These are phyloP conservation scores for Zygosaccharomyces bisporus DNA, from an alignment of 805 yeast genomes.

Conservation along the genomic window DNA sequence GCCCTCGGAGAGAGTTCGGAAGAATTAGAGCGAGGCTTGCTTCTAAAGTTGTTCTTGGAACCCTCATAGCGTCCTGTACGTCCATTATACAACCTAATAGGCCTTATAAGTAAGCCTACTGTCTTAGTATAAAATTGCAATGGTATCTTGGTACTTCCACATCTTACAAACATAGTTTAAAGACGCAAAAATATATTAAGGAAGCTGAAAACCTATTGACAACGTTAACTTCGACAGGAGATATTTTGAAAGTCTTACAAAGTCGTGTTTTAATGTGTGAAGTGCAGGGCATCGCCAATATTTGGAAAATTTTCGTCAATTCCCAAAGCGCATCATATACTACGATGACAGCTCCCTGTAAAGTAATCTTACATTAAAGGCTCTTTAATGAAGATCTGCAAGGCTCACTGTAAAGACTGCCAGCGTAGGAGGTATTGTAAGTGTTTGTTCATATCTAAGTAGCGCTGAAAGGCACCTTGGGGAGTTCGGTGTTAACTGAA, in stretches of 20 bases:
- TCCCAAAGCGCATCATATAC: not conserved
- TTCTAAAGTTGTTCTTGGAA: not conserved
- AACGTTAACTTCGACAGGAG: not conserved
- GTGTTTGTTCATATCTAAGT: not conserved
- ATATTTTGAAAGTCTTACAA: not conserved
- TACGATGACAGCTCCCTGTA: not conserved
- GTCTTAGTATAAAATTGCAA: not conserved
- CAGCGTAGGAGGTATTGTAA: not conserved
- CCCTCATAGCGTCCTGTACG: not conserved
- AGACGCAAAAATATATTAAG: not conserved
- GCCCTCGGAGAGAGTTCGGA: not conserved
- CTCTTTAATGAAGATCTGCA: not conserved
- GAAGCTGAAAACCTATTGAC: not conserved
- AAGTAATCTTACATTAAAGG: slow-evolving; percentile 1
- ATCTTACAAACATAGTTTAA: not conserved
- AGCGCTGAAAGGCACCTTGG: not conserved
- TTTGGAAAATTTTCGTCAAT: slow-evolving; percentile 6
- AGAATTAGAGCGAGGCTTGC: not conserved
- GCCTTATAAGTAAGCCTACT: not conserved
- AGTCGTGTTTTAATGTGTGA: not conserved
- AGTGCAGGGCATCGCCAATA: not conserved
- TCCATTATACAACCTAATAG: slow-evolving; percentile 3
- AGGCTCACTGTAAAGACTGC: not conserved
- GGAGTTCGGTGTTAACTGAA: slow-evolving; percentile 1
- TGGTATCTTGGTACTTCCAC: slow-evolving; percentile 2